Conservation (phyloP, 768 basidiomycete genomes). For the Naganishia kalamii region DNA sequence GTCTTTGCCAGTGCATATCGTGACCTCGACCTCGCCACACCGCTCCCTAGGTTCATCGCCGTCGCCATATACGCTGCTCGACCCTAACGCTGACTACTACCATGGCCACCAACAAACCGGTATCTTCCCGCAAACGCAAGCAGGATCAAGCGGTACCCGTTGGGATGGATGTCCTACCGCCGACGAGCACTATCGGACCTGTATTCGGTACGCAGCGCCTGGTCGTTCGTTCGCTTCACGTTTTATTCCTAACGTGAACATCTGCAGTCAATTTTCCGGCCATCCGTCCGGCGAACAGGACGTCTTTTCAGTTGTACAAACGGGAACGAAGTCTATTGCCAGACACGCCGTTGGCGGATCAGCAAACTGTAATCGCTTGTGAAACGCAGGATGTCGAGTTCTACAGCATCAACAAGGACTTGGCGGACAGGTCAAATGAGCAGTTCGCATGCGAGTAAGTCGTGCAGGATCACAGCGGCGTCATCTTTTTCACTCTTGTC, state of each 20-base stretch:
- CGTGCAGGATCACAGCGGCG: neutral
- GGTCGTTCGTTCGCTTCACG: neutral
- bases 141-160: neutral
- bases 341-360: constrained; percentile 28
- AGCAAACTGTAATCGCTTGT: constrained; percentile 59
- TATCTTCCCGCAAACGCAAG: neutral
- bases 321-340: constrained; percentile 25
- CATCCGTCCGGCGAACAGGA: constrained; percentile 36
- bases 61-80: too few relatives aligned
- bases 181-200: neutral
- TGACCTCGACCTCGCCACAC: too few relatives aligned
- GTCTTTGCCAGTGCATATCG: too few relatives aligned
- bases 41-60: too few relatives aligned
- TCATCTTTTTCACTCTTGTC: neutral
- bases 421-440: constrained; percentile 47
- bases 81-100: neutral
- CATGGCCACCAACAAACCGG: neutral
- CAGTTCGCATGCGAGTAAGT: constrained; percentile 65
- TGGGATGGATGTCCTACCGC: neutral
- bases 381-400: constrained; percentile 82
- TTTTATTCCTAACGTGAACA: neutral
- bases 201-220: neutral
- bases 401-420: constrained; percentile 57
- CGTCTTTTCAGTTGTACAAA: constrained; percentile 39
- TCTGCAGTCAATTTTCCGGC: constrained; percentile 45